Base-by-base conservation (phyloP, 768 basidiomycete genomes). In the Russula lepida region DNA sequence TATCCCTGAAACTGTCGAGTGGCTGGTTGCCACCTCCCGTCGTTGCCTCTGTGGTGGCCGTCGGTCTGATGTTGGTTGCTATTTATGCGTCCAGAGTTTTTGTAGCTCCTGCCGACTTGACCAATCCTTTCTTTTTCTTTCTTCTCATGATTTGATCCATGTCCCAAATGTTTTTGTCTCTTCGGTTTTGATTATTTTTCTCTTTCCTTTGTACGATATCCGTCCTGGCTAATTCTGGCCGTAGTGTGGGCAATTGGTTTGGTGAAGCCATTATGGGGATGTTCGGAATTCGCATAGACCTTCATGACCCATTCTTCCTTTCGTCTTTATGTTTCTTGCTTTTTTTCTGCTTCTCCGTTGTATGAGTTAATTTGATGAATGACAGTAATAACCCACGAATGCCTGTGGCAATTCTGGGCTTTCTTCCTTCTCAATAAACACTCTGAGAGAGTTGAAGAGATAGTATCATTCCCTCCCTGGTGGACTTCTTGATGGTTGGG, bases 81-180 rank as follows among this genome's bases (percentile, higher is more conserved):
- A 63, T 63, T 58, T 58, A 63, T 54, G 62, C 30, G 56, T 54
- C 52, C 47, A 49, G 61, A 49, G 62, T 58, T 58, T 37, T 23
- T 58, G 62, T 63, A 63, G 62, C 62, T 58, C 48, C 46, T 63
- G 52, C 44, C 47, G 53, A 58, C 62, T 37, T 54, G 54, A 50
- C 13, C 21, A 39, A 28, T 48, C 37, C 30, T 33, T 41, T 25
- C 43, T 37, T 3, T 21, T 9, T 21, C 21, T 6, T 58, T 15
- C 28, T 32, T 49, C 51, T 63, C 52, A 63, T 54, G 62, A 58
- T 46, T 37, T 48, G 61, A 7, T 21, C 21, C 35, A 37, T 48
- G 56, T 55, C 33, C 43, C 56, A 54, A 35, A 58, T 54, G 44
- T 48, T 27, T 23, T 58, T 48, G 39, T 52, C 6, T 33, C 13